Conservation (phyloP, 1,284 basidiomycete genomes). For the Chalciporus sp. region DNA sequence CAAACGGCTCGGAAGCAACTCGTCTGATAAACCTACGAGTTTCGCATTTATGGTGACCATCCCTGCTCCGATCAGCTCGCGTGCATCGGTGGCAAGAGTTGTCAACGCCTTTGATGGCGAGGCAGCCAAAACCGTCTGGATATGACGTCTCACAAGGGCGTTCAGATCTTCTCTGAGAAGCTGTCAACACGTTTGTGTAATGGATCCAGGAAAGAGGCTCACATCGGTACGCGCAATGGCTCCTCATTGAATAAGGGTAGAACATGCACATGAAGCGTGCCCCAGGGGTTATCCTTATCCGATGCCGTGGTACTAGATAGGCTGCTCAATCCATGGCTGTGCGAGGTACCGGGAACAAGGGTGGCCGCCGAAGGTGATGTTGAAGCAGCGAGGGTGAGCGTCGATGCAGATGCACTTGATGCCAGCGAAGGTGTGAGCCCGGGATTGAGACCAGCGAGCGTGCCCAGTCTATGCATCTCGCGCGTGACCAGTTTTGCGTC, state of each 20-base stretch:
- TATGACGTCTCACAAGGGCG: constrained; percentile 74
- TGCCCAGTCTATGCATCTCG: constrained; percentile 78
- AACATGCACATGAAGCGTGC: constrained; percentile 80
- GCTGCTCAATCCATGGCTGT: constrained; percentile 25
- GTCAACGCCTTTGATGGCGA: constrained; percentile 65
- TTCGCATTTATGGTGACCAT: constrained; percentile 93
- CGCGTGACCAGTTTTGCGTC: constrained; percentile 71
- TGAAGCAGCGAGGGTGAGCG: constrained; percentile 34
- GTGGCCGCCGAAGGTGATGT: constrained; percentile 26
- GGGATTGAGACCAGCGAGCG: constrained; percentile 49
- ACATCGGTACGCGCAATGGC: constrained; percentile 85
- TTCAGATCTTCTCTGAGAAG: constrained; percentile 85
- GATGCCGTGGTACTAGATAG: constrained; percentile 13
- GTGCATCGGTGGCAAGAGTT: constrained; percentile 77
- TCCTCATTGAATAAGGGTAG: constrained; percentile 93
- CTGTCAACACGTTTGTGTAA: constrained; percentile 6
- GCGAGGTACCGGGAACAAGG: constrained; percentile 22
- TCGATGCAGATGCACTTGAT: constrained; percentile 39
- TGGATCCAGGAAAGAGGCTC: constrained; percentile 29
- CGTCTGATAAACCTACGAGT: constrained; percentile 72
- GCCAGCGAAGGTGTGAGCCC: constrained; percentile 41
- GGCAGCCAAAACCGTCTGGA: constrained; percentile 66
- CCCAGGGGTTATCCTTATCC: constrained; percentile 71
- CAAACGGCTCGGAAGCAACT: constrained; percentile 72
- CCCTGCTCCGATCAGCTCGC: constrained; percentile 82